Evolutionary conservation across 805 yeast genomes (phyloP).

Genomic region (Nakazawaea pomicola): DNA sequence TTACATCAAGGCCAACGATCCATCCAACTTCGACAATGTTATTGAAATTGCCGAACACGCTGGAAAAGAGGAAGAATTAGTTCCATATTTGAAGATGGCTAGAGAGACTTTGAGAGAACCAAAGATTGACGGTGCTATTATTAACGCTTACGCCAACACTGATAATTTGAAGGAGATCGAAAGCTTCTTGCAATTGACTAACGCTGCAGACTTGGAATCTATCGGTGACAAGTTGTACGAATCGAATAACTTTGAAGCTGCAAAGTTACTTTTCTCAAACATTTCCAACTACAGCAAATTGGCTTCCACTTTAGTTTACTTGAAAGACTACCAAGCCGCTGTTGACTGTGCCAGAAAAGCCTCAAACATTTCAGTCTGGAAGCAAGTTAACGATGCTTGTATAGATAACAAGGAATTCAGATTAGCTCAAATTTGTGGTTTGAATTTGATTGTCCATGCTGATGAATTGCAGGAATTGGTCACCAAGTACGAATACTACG

Average conservation of each 20-base stretch:
- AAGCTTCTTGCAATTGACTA: slow-evolving; percentile 75
- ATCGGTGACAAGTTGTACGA: slow-evolving; percentile 91
- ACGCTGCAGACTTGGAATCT: slow-evolving; percentile 86
- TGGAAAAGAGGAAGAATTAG: slow-evolving; percentile 91
- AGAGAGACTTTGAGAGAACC: slow-evolving; percentile 90
- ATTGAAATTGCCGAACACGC: slow-evolving; percentile 95
- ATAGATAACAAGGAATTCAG: slow-evolving; percentile 92
- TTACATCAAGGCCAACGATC: slow-evolving; percentile 87
- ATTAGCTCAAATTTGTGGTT: slow-evolving; percentile 97
- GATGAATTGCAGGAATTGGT: slow-evolving; percentile 93
- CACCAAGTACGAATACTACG: slow-evolving; percentile 78
- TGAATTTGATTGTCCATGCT: slow-evolving; percentile 94
- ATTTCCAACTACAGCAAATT: slow-evolving; percentile 93
- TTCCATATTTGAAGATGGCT: slow-evolving; percentile 85
- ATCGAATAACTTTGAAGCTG: slow-evolving; percentile 82
- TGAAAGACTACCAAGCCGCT: slow-evolving; percentile 91
- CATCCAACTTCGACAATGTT: slow-evolving; percentile 83
- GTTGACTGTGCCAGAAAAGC: slow-evolving; percentile 99
- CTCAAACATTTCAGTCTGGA: slow-evolving; percentile 90
- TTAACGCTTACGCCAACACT: slow-evolving; percentile 79
- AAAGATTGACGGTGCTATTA: slow-evolving; percentile 84
- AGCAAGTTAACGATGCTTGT: slow-evolving; percentile 95
- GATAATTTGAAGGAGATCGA: slow-evolving; percentile 77
- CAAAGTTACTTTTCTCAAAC: slow-evolving; percentile 78
- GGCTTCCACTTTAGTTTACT: slow-evolving; percentile 92